Base-by-base conservation (phyloP, 257 asterid species). In the Vinca minor region DNA sequence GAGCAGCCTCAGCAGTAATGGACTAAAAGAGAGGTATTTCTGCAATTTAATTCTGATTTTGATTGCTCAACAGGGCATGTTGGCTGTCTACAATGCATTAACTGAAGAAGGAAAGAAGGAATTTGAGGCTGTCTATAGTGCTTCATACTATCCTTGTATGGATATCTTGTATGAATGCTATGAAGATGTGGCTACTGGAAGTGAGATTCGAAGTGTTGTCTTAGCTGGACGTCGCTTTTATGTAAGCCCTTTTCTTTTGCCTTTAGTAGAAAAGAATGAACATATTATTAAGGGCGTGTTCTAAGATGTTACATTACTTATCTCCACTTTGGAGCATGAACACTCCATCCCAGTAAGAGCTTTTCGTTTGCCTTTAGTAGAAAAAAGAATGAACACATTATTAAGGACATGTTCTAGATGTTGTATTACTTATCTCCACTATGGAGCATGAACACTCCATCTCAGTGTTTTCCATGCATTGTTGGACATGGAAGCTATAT, bases 61-160 rank as follows among this genome's bases (percentile, higher is more conserved):
- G 39, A 53, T 5, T 54, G 10, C 57, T 73, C 71, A 17, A 70
- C 83, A 91, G 98, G 98, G 98, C 73, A 88, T 91, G 98, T 76
- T 91, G 69, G 81, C 94, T 20, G 95, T 91, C 60, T 88, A 91
- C 70, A 82, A 84, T 73, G 81, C 95, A 66, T 70, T 91, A 44
- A 78, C 80, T 36, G 95, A 78, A 42, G 95, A 88, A 49, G 98
- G 74, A 65, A 91, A 88, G 85, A 88, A 38, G 72, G 94, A 86
- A 31, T 91, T 91, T 44, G 95, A 88, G 78, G 63, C 80, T 50
- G 96, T 95, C 25, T 91, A 91, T 13, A 91, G 96, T 66, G 96
- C 96, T 65, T 85, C 98, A 1, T 91, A 52, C 69, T 91, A 91
- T 77, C 98, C 98, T n/a, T 88, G 98, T 83, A 91, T 91, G 98